Evolutionary conservation across 2,329 filamentous ascomycete genomes (phyloP), one percentile per base, ranked within the genome.

Genomic region (Ceratocystis smalleyi): DNA sequence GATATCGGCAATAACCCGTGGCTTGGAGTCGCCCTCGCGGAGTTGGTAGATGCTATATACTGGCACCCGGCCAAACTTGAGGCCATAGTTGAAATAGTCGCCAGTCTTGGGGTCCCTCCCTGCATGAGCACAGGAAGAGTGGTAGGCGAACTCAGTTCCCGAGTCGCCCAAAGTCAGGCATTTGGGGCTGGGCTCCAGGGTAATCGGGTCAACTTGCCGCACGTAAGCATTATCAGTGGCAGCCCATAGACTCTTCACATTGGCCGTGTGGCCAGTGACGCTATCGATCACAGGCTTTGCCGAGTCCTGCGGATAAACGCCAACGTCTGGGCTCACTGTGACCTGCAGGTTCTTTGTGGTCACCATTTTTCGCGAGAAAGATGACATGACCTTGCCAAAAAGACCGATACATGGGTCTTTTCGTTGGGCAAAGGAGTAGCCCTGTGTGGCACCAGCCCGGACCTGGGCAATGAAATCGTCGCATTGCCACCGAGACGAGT

Each of bases 1-100:
- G 66, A 94, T 81, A 0, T 81, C 84, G 2, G 88, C 88, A 0
- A 95, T 78, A 19, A 94, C 84, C 0, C 83, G 80, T 0, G 87
- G 89, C 64, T 82, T 75, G 0, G 85, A 87, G 0, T 83, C 86
- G 0, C 77, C 71, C 0, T 83, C 81, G 19, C 80, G 85, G 1
- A 83, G 81, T 1, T 79, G 75, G 72, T 91, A 94, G 17, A 94
- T 71, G 17, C 86, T 83, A 71, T 92, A 94, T 0, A 78, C 82
- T 0, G 81, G 72, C 0, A 70, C 71, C 0, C 71, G 73, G 0
- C 83, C 84, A 19, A 88, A 72, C 0, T 83, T 78, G n/a, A 91
- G 80, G 70, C 95, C 95, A 75, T 83, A 92, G 74, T 94, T 95
- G 78, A 83, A 92, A 5, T 88, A 71, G 68, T 94, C 88, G 5